Percentiles rank a stretch among this genome's conserved stretches.
Evolutionary conservation across 2,329 filamentous ascomycete genomes (phyloP).

Genomic region (Apiospora rasikravindrae): DNA sequence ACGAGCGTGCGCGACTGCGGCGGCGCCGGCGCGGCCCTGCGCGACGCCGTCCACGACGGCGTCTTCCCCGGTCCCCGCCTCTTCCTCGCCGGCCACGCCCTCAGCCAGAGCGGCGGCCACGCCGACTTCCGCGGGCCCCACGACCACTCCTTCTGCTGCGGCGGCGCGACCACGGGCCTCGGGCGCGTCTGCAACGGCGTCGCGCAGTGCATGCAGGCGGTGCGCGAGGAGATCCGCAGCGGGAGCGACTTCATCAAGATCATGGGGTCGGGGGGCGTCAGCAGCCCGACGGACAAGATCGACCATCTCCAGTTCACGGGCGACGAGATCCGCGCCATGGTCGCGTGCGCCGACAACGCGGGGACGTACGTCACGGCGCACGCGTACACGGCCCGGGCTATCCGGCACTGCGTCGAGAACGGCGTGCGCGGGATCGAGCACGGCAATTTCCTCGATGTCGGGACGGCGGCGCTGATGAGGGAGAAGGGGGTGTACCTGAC

Average conservation of each 20-base stretch:
- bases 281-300: conserved; percentile 55
- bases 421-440: conserved; percentile 56
- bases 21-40: conserved; percentile 53
- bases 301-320: conserved; percentile 57
- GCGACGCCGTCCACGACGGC: conserved; percentile 55
- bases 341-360: conserved; percentile 49
- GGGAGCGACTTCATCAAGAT: conserved; percentile 64
- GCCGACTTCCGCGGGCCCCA: conserved; percentile 51
- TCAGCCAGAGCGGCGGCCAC: conserved; percentile 59
- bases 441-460: conserved; percentile 44
- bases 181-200: conserved; percentile 56
- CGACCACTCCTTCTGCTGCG: conserved; percentile 50
- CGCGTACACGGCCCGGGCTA: conserved; percentile 56
- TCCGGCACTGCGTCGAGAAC: conserved; percentile 55
- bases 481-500: conserved; percentile 53
- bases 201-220: conserved; percentile 53
- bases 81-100: conserved; percentile 54
- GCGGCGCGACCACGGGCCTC: conserved; percentile 44
- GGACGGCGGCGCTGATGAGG: conserved; percentile 52
- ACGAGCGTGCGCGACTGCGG: conserved; percentile 59
- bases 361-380: conserved; percentile 60
- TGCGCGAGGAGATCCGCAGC: conserved; percentile 54
- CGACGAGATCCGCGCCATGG: conserved; percentile 57
- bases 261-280: conserved; percentile 59
- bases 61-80: conserved; percentile 54